A percentile compares a stretch with the other conserved stretches of the same genome.
phyloP scores from a whole-genome alignment of 2,329 filamentous ascomycete species.

The Verticillium alfalfae region DNA sequence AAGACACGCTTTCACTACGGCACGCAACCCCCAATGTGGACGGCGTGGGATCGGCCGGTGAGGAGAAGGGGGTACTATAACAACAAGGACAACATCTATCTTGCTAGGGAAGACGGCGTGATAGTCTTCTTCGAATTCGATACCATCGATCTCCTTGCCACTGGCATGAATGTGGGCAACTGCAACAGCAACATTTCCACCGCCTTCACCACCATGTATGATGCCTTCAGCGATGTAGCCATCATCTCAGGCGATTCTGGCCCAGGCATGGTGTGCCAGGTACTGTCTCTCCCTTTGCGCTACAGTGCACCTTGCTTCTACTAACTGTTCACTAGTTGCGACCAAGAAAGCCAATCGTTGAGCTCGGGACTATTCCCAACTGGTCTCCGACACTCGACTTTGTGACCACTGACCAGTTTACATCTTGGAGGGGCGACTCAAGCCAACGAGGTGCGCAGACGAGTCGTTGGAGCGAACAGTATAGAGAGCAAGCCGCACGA shows the following conservation, averaged over 20 bases:
- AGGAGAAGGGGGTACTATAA: slow-evolving; percentile 58
- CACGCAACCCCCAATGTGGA: slow-evolving; percentile 59
- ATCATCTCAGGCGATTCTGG: slow-evolving; percentile 75
- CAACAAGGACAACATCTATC: slow-evolving; percentile 72
- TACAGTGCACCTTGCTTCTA: background rate
- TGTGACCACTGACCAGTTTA: slow-evolving; percentile 35
- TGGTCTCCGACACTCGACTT: slow-evolving; percentile 58
- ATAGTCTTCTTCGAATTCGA: slow-evolving; percentile 69
- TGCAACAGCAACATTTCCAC: slow-evolving; percentile 71
- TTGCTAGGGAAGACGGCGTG: slow-evolving; percentile 82
- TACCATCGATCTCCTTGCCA: slow-evolving; percentile 47
- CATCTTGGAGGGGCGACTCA: slow-evolving; percentile 22
- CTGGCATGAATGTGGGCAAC: slow-evolving; percentile 54
- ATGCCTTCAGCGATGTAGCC: slow-evolving; percentile 67
- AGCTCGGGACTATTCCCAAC: slow-evolving; percentile 49
- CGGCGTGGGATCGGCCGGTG: slow-evolving; percentile 75
- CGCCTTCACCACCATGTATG: slow-evolving; percentile 73
- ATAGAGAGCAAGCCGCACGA: background rate
- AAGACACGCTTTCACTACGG: slow-evolving; percentile 42
- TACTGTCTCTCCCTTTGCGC: slow-evolving; percentile 23
- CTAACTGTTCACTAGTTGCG: slow-evolving; percentile 5
- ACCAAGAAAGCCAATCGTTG: slow-evolving; percentile 16
- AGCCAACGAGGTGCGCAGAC: slow-evolving; percentile 14
- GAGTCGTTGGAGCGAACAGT: slow-evolving; percentile 4
- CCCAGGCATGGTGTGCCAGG: slow-evolving; percentile 70